phyloP scores from a whole-genome alignment of 2,329 filamentous ascomycete species.

The Fusarium nematophilum region DNA sequence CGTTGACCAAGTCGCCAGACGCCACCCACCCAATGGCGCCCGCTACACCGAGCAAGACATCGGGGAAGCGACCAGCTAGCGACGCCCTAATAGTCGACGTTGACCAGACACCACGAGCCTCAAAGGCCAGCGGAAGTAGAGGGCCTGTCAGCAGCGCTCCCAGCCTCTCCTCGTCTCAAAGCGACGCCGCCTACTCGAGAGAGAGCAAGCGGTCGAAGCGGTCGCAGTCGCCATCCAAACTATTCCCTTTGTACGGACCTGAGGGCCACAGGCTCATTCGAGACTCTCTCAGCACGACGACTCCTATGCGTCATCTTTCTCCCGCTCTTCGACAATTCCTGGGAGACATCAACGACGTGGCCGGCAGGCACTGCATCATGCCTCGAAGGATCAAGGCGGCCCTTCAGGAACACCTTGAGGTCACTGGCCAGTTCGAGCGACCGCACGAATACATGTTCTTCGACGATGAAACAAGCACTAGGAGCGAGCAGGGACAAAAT shows the following conservation, averaged over 20 bases:
- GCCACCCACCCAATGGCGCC: neutral
- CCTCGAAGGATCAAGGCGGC: neutral
- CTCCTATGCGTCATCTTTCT: neutral
- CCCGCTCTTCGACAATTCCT: neutral
- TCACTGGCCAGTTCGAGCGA: neutral
- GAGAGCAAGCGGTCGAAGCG: conserved; percentile 3
- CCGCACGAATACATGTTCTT: conserved; percentile 4
- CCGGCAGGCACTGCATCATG: neutral
- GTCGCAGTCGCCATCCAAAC: conserved; percentile 4
- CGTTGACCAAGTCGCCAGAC: neutral
- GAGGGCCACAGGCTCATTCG: neutral
- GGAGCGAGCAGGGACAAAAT: neutral
- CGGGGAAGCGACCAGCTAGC: neutral
- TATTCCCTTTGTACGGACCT: conserved; percentile 4
- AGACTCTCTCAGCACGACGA: neutral
- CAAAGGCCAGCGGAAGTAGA: neutral
- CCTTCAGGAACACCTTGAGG: neutral
- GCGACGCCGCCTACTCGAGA: neutral
- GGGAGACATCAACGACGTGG: neutral
- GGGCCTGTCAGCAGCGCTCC: neutral
- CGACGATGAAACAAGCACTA: neutral
- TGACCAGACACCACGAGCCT: neutral
- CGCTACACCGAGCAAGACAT: neutral
- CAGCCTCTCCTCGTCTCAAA: neutral
- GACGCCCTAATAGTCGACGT: neutral